A percentile compares a stretch with the other conserved stretches of the same genome.
Evolutionary conservation across 192 early-diverging fungal species (phyloP).

Genomic region (Allomyces arbusculus): DNA sequence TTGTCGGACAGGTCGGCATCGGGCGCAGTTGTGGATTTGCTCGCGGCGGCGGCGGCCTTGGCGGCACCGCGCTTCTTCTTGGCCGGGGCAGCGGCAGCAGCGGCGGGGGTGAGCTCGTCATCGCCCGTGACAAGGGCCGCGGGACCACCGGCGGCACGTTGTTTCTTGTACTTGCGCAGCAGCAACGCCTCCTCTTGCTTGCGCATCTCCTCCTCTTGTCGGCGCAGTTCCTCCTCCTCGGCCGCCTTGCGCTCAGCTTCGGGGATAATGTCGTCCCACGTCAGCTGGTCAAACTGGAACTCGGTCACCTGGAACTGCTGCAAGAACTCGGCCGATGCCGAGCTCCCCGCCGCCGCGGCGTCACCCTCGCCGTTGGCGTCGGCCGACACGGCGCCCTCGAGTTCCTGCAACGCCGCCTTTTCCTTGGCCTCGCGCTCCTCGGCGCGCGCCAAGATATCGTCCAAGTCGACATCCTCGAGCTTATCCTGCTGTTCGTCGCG

Average conservation of each 20-base stretch:
- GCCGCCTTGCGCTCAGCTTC: constrained; percentile 49
- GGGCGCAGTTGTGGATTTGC: background rate
- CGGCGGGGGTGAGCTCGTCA: constrained; percentile 5
- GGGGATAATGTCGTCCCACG: constrained; percentile 95
- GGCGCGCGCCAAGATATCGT: constrained; percentile 88
- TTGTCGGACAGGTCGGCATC: constrained; percentile 38
- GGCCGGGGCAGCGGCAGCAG: constrained; percentile 1
- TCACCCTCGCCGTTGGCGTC: constrained; percentile 50
- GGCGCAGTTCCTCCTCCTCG: constrained; percentile 44
- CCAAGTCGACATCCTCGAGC: constrained; percentile 86
- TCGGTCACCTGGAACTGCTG: constrained; percentile 86
- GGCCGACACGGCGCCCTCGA: constrained; percentile 74
- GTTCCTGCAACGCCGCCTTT: constrained; percentile 29
- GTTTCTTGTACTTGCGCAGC: constrained; percentile 12
- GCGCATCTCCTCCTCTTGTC: constrained; percentile 32
- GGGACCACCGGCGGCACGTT: constrained; percentile 12
- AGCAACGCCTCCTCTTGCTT: background rate
- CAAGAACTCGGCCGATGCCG: constrained; percentile 76
- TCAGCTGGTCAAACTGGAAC: constrained; percentile 43
- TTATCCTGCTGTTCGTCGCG: constrained; percentile 50
- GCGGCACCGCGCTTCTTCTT: constrained; percentile 9
- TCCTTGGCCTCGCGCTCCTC: constrained; percentile 67
- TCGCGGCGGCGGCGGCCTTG: background rate
- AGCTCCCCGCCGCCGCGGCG: constrained; percentile 29
- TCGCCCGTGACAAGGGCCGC: constrained; percentile 11